A percentile compares a stretch with the other conserved stretches of the same genome.
Conservation (phyloP, 225 moss, liverwort and hornwort genomes). For the Sphagnum tenellum region DNA sequence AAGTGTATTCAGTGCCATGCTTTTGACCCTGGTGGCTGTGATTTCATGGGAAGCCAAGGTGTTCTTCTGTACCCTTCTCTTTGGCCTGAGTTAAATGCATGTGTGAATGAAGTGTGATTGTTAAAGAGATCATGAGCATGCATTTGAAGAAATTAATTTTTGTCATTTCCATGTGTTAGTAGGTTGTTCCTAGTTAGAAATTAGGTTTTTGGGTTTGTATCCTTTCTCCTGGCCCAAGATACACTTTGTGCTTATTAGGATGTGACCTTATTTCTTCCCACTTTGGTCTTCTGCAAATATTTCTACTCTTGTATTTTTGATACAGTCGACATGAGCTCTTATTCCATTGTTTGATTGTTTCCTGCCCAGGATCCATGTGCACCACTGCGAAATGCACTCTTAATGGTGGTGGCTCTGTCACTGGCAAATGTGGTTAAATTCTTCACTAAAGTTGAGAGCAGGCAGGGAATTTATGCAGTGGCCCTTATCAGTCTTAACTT, state of each 20-base stretch:
- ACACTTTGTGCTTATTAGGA: neutral
- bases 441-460: conserved; percentile 37
- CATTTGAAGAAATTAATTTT: neutral
- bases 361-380: conserved; percentile 50
- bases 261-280: no score
- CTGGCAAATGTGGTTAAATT: conserved; percentile 44
- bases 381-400: conserved; percentile 54
- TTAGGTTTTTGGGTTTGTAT: neutral
- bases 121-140: neutral
- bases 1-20: conserved; percentile 66
- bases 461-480: conserved; percentile 47
- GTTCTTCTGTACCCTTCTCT: neutral
- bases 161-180: neutral
- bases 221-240: neutral
- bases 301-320: conserved; percentile 8
- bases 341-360: no score
- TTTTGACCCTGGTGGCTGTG: conserved; percentile 54
- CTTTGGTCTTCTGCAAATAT: no score
- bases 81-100: neutral
- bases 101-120: neutral
- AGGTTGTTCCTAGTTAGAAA: neutral
- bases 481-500: conserved; percentile 64
- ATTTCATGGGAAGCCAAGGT: conserved; percentile 65
- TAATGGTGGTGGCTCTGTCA: conserved; percentile 63
- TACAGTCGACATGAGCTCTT: conserved; percentile 4